Base-by-base conservation (phyloP, 345 rosid species). In the Brassica rapa region DNA sequence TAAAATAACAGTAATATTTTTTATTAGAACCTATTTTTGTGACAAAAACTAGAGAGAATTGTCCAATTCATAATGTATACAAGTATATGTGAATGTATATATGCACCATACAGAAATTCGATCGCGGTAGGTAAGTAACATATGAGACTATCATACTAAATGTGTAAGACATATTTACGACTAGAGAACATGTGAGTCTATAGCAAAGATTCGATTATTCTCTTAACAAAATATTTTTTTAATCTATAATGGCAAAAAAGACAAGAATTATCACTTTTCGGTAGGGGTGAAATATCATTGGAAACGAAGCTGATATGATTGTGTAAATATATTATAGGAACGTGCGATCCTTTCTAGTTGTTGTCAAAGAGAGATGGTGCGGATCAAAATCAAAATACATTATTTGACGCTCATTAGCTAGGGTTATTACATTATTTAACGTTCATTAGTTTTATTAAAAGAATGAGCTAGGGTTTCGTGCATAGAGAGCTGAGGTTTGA, bases 341-440 rank as follows among this genome's bases (percentile, higher is more conserved):
- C 39, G 15, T 37, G 15, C 23, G 8, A 29, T 66, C 53, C 55
- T 53, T 53, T 53, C 16, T 53, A 19, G 9, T 16, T 53, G 3
- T 53, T 1, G 59, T 15, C 24, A 53, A 14, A 21, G n/a, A 3
- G 61, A 8, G 61, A 16, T 55, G 37, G 57, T 75, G 14, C 10
- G 66, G 56, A 59, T 66, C 66, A 75, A 67, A 68, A 19, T 68
- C 32, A 75, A 59, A 19, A 19, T 19, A 19, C 21, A 19, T 19
- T 19, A 19, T 19, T 19, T 19, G 1, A 19, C 21, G 21, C 21
- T 19, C 21, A 19, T 19, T 19, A 19, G 21, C 21, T 19, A 19
- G 21, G 21, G 21, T 19, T n/a, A 25, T 35, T 55, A 49, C 55
- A 29, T 12, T 21, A 55, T 37, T 55, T 37, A 66, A 55, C 14